Base-by-base conservation (phyloP, 78 protist genomes). In the Dictyostelium brefeldianum region DNA sequence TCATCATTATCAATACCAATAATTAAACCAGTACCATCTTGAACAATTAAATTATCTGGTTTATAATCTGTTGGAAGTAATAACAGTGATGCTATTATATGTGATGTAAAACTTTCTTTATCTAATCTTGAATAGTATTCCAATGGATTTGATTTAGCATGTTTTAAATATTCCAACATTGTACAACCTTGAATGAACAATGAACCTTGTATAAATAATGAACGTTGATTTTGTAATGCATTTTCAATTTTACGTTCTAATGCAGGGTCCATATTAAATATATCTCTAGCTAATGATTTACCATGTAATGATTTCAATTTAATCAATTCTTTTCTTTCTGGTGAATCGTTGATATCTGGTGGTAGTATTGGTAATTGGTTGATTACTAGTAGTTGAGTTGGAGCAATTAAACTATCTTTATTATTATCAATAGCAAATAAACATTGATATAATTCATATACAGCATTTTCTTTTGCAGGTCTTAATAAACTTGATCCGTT, bases 21-120 rank as follows among this genome's bases (percentile, higher is more conserved):
- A 0, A 65, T 65, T 14, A 14, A 27, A 29, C 14, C 14, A 14
- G 73, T 25, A 29, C 27, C 73, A 14, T 65, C 27, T 29, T 27
- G 17, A 65, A 65, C n/a, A 5, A 29, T 29, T 65, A 65, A 14
- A 15, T 65, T 65, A 65, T 65, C 73, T 14, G 73, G 43, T 14
- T 65, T 65, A 14, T 65, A 65, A 65, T 65, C 73, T 10, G 73
- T 65, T 65, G 73, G 73, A 18, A 65, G 14, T 65, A 65, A 65
- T 65, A 65, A 29, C 12, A 65, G 27, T 25, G 43, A 27, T 65
- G 73, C 73, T 2, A 65, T 27, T 25, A 65, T 65, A 29, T 65
- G 73, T 29, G 47, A 9, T 25, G 43, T 65, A 65, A 65, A 65
- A 14, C 73, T 65, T 22, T 65, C 73, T 65, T 46, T 65, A 65